phyloP scores from a whole-genome alignment of 768 basidiomycete genomes.

The Pisolithus sp. region DNA sequence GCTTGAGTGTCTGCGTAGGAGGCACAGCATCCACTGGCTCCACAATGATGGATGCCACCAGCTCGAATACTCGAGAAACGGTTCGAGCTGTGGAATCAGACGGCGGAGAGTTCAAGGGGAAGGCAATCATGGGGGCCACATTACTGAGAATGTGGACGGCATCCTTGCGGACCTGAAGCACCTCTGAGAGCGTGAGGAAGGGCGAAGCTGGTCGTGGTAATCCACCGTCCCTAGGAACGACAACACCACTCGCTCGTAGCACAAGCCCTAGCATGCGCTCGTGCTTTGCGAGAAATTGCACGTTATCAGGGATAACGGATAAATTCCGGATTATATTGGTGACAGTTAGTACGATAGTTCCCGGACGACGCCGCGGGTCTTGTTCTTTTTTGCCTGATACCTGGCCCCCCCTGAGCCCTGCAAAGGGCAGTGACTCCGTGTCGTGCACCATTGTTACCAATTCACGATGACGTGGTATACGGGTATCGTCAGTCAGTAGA shows the following conservation, averaged over 20 bases:
- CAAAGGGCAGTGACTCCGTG: constrained; percentile 53
- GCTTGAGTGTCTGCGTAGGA: constrained; percentile 54
- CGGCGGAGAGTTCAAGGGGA: constrained; percentile 36
- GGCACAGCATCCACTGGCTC: constrained; percentile 62
- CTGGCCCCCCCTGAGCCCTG: constrained; percentile 41
- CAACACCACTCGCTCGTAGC: constrained; percentile 61
- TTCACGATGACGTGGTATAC: constrained; percentile 58
- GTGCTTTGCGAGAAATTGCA: constrained; percentile 57
- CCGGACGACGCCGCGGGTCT: constrained; percentile 57
- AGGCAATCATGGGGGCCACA: constrained; percentile 46
- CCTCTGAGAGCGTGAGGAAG: constrained; percentile 62
- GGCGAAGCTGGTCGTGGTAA: constrained; percentile 41
- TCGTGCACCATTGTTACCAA: constrained; percentile 55
- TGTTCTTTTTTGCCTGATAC: constrained; percentile 42
- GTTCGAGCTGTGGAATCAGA: constrained; percentile 40
- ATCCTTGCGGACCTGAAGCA: constrained; percentile 72
- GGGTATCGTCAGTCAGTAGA: constrained; percentile 23
- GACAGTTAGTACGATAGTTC: constrained; percentile 59
- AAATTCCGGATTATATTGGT: constrained; percentile 85
- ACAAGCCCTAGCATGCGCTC: constrained; percentile 58
- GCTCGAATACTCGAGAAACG: constrained; percentile 53
- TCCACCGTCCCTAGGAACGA: constrained; percentile 26
- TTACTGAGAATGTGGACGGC: constrained; percentile 62
- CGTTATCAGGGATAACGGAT: constrained; percentile 67
- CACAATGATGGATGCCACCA: constrained; percentile 69